Base-by-base conservation (phyloP, 2,329 filamentous ascomycete species). In the Colletotrichum brevisporum region DNA sequence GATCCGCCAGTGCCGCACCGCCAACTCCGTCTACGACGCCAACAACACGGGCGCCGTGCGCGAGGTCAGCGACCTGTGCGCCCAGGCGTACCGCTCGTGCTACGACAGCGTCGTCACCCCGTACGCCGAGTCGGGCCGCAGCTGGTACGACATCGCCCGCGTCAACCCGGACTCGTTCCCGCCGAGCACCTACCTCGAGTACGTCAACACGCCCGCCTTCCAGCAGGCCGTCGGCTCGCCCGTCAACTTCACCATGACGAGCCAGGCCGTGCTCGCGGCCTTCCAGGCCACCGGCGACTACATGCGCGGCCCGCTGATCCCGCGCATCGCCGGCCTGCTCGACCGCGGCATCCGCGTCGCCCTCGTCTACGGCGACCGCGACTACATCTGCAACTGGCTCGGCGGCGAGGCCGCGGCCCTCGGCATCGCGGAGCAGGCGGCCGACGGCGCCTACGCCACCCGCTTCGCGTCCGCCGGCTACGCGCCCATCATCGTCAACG, bases 361-460 rank as follows among this genome's bases (percentile, higher is more conserved):
- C 6, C 81, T 96, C 68, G 86, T 94, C 63, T 93, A 95, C 76
- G 88, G 88, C 27, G 88, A 90, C 74, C 80, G 87, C 69, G 89
- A 91, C 77, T 90, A 88, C 74, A 85, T 89, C 69, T 91, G 88
- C 77, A 90, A 90, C 76, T 91, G 91, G 88, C 83, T 91, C 72
- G 93, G 94, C n/a, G 93, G 92, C 43, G 87, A 96, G 78, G 90
- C 91, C 2, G 84, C 93, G 50, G 92, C 91, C 3, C 83, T 94
- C 4, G 85, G 85, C 6, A 81, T 94, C 0, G 84, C 89, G 48
- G 82, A 84, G 12, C 80, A 84, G 54, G 80, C 85, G 27, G 2
- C 31, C 3, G 80, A 81, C 5, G 73, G 78, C 16, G 74, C 79
- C 18, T 89, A 91, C 71, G 79, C 83, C 0, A 78, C 80, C 1